Evolutionary conservation across 75 land plant species (phyloP).

Genomic region (Cunninghamia lanceolata): DNA sequence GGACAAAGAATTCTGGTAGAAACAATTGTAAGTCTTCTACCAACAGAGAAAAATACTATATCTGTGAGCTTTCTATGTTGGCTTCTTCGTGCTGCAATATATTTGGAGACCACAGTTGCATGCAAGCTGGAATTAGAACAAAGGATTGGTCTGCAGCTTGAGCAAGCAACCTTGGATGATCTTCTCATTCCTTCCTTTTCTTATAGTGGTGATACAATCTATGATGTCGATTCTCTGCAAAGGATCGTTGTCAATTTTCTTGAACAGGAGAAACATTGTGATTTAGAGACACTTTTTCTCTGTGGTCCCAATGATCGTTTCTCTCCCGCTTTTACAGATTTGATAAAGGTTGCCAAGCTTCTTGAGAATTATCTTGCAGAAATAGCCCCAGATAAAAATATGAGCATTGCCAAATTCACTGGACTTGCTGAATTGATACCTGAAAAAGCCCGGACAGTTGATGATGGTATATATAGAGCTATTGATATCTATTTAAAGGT

Average conservation of each 20-base stretch:
- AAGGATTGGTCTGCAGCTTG: conserved; percentile 76
- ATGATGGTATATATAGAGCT: conserved; percentile 96
- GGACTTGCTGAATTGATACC: conserved; percentile 79
- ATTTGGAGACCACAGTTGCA: conserved; percentile 82
- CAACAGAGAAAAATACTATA: conserved; percentile 65
- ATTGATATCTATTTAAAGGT: conserved; percentile 97
- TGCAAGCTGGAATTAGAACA: conserved; percentile 90
- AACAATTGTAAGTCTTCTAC: conserved; percentile 83
- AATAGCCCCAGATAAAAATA: conserved; percentile 79
- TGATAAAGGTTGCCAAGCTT: conserved; percentile 68
- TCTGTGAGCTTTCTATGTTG: conserved; percentile 82
- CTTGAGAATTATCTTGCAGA: conserved; percentile 94
- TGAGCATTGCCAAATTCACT: conserved; percentile 59
- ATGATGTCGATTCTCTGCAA: conserved; percentile 84
- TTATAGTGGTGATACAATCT: conserved; percentile 57
- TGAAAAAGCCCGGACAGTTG: conserved; percentile 63
- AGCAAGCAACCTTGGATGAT: conserved; percentile 88
- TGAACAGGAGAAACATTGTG: conserved; percentile 36
- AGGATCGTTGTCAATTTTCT: conserved; percentile 65
- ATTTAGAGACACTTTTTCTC: conserved; percentile 16
- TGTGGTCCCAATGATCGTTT: conserved; percentile 31
- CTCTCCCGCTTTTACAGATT: conserved; percentile 55
- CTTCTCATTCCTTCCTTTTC: conserved; percentile 81
- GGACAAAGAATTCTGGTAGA: conserved; percentile 82
- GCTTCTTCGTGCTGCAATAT: conserved; percentile 77